A percentile compares a stretch with the other conserved stretches of the same genome.
Conservation (phyloP, 2,329 filamentous ascomycete species). For the Aspergillus quadricinctus region DNA sequence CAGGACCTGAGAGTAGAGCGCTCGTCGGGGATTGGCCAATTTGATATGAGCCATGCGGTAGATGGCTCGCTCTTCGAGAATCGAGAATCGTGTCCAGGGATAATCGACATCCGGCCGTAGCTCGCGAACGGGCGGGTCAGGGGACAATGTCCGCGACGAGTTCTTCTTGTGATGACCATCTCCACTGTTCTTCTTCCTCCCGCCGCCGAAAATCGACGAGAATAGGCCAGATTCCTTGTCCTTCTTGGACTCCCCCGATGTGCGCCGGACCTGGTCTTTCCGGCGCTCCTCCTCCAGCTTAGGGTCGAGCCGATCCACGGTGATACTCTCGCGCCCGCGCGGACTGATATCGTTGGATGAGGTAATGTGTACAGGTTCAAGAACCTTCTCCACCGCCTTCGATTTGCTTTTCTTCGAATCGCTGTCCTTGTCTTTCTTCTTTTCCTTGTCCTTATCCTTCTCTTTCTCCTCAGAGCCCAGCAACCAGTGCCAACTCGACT, state of each 20-base stretch:
- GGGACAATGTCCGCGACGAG: constrained; percentile 68
- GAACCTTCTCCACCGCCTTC: constrained; percentile 52
- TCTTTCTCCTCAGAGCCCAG: constrained; percentile 71
- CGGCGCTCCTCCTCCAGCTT: constrained; percentile 68
- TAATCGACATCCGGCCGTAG: constrained; percentile 88
- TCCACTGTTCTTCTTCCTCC: constrained; percentile 79
- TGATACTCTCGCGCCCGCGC: constrained; percentile 69
- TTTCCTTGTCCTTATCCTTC: constrained; percentile 54
- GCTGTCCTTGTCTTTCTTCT: constrained; percentile 60
- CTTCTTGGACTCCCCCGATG: constrained; percentile 65
- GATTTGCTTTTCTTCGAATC: constrained; percentile 56
- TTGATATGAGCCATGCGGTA: constrained; percentile 99
- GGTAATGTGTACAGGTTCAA: constrained; percentile 79
- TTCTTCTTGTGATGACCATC: constrained; percentile 72
- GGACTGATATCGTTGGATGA: constrained; percentile 70
- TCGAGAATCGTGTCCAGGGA: constrained; percentile 91
- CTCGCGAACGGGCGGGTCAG: constrained; percentile 69
- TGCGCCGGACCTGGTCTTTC: constrained; percentile 72
- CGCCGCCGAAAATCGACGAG: constrained; percentile 84
- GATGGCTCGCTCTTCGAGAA: constrained; percentile 92
- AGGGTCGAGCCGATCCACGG: constrained; percentile 73
- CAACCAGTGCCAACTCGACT: constrained; percentile 77
- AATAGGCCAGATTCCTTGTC: constrained; percentile 87
- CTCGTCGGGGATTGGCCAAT: constrained; percentile 89
- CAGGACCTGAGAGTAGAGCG: constrained; percentile 88